Evolutionary conservation across 768 basidiomycete species (phyloP).

Genomic region (Psilocybe cubensis): DNA sequence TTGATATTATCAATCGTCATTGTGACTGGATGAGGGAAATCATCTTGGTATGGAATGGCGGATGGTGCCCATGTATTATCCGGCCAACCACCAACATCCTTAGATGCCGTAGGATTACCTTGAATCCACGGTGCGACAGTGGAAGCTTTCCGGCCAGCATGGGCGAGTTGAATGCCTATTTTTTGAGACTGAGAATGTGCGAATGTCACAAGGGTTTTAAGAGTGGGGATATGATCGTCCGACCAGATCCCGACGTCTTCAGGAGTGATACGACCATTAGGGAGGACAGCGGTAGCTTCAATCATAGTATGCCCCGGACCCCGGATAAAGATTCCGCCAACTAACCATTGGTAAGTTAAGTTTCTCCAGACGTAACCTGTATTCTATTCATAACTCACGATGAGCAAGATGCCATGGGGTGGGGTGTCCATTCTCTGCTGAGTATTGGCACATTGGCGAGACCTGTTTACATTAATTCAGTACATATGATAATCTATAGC

Average conservation of each 20-base stretch:
- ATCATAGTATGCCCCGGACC: conserved; percentile 58
- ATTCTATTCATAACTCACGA: conserved; percentile 38
- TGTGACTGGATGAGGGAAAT: conserved; percentile 56
- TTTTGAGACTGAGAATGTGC: conserved; percentile 71
- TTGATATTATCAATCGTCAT: conserved; percentile 61
- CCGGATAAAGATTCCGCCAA: conserved; percentile 55
- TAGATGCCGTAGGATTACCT: conserved; percentile 28
- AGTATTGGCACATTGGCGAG: conserved; percentile 65
- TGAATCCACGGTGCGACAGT: conserved; percentile 64
- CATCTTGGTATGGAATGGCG: conserved; percentile 43
- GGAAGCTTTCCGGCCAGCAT: conserved; percentile 78
- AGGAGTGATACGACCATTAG: conserved; percentile 63
- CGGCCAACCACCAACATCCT: conserved; percentile 52
- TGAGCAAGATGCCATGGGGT: conserved; percentile 64
- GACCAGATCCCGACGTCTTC: conserved; percentile 65
- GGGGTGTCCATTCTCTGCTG: conserved; percentile 51
- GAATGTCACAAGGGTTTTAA: conserved; percentile 59
- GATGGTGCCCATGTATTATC: conserved; percentile 63
- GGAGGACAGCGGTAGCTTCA: conserved; percentile 63
- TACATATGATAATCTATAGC: neutral
- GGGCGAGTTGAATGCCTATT: conserved; percentile 75
- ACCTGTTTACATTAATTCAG: conserved; percentile 30
- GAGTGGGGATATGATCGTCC: conserved; percentile 39
- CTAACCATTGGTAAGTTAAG: conserved; percentile 16
- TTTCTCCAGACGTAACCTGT: neutral